These are phyloP conservation scores for Hanseniaspora mollemarum DNA, from an alignment of 805 yeast species.

Conservation along the genomic window DNA sequence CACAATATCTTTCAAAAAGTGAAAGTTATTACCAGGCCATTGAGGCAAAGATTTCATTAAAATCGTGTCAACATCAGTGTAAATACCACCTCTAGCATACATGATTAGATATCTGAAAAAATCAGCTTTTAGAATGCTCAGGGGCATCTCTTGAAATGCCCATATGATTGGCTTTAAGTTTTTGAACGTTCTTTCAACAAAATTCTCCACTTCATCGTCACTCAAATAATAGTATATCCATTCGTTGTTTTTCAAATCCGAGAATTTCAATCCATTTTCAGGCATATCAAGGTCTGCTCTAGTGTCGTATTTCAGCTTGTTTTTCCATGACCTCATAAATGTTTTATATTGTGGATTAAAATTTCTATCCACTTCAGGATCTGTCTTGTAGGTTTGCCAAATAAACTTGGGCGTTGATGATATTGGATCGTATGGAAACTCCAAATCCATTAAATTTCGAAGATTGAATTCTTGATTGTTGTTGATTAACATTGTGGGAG, in stretches of 20 bases:
- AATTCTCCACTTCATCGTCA: slow-evolving; percentile 52
- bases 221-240: slow-evolving; percentile 62
- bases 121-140: slow-evolving; percentile 76
- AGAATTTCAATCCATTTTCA: slow-evolving; percentile 10
- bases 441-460: slow-evolving; percentile 45
- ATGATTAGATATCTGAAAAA: slow-evolving; percentile 81
- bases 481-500: neutral
- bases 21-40: slow-evolving; percentile 44
- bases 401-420: slow-evolving; percentile 62
- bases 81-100: slow-evolving; percentile 85
- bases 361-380: slow-evolving; percentile 42
- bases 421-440: slow-evolving; percentile 62
- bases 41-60: slow-evolving; percentile 56
- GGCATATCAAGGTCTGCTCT: neutral
- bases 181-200: slow-evolving; percentile 46
- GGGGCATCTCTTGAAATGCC: slow-evolving; percentile 72
- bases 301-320: slow-evolving; percentile 8
- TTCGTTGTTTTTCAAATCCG: slow-evolving; percentile 16
- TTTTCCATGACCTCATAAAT: slow-evolving; percentile 15
- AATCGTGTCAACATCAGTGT: slow-evolving; percentile 80
- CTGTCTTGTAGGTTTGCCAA: slow-evolving; percentile 93
- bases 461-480: slow-evolving; percentile 18
- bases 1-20: slow-evolving; percentile 1
- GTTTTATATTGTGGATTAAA: slow-evolving; percentile 12
- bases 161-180: slow-evolving; percentile 64